Base-by-base conservation (phyloP, 768 basidiomycete species). In the Boletus rex-veris region DNA sequence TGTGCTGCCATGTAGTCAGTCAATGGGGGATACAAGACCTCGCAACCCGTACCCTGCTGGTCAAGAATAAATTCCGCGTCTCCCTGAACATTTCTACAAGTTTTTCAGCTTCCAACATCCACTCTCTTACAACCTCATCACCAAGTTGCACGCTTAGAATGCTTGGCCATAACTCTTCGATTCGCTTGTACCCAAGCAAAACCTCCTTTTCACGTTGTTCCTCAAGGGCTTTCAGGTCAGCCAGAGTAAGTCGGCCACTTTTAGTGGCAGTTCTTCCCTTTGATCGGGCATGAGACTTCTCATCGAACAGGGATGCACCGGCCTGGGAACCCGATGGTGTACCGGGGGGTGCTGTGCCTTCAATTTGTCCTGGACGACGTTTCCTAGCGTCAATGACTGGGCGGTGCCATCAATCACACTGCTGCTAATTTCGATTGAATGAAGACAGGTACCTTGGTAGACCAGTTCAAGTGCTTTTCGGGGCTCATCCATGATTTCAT, bases 81-180 rank as follows among this genome's bases (percentile, higher is more conserved):
- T 93, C 87, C 48, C 96, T 76, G 72, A 94, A 98, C 67, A 82
- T 85, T 55, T 97, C 94, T 4, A 97, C 80, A 43, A 99, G 75
- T 60, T 83, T 87, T 65, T 92, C 90, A 0, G 92, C 92, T 61
- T 92, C 85, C 28, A 86, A 65, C 58, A 96, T 73, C 89, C 94
- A 98, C 60, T 86, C 81, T 47, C 81, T 76, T 52, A 81, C 75
- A 5, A 83, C 80, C 14, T 80, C 80, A 2, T 73, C 71, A 19
- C 80, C 75, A 3, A 76, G 77, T 4, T 64, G 66, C 3, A 60
- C 64, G 11, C 64, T 67, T 36, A 80, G 67, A 77, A 84, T 81
- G 15, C 60, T 73, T 5, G 73, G 73, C 87, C 86, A 87, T 2
- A 90, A 68, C 30, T 86, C 83, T 58, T 77, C 76, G 38, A 92